A percentile compares a stretch with the other conserved stretches of the same genome.
These are phyloP conservation scores for Mycocalia duriaeana DNA, from an alignment of 1,284 basidiomycete genomes.

Conservation along the genomic window DNA sequence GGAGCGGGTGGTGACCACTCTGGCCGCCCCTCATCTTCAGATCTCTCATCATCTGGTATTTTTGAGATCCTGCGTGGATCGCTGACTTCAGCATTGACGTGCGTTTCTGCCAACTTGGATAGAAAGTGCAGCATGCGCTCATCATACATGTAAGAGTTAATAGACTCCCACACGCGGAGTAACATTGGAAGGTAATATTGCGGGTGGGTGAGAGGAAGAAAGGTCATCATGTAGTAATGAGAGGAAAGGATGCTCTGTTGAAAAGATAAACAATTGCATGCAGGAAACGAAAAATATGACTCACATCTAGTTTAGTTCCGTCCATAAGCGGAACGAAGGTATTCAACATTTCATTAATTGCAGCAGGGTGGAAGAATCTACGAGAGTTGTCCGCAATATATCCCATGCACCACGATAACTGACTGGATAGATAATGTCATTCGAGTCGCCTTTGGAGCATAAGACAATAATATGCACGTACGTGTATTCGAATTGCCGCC, in stretches of 20 bases:
- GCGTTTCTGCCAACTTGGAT: slow-evolving; percentile 65
- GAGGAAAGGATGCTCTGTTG: slow-evolving; percentile 67
- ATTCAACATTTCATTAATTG: slow-evolving; percentile 86
- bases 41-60: slow-evolving; percentile 68
- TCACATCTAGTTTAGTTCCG: slow-evolving; percentile 68
- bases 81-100: slow-evolving; percentile 68
- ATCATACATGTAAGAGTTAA: slow-evolving; percentile 82
- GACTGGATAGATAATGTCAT: slow-evolving; percentile 47
- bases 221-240: slow-evolving; percentile 79
- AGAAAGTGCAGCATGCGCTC: slow-evolving; percentile 77
- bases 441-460: slow-evolving; percentile 3
- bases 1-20: slow-evolving; percentile 40
- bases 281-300: slow-evolving; percentile 19
- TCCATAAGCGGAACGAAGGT: slow-evolving; percentile 77
- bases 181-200: slow-evolving; percentile 79
- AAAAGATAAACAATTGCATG: slow-evolving; percentile 10
- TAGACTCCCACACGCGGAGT: slow-evolving; percentile 77
- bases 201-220: slow-evolving; percentile 74
- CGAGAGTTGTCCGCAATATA: slow-evolving; percentile 80
- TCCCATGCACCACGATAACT: slow-evolving; percentile 79
- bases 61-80: slow-evolving; percentile 60
- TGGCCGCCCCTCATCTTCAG: slow-evolving; percentile 59
- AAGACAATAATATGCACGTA: slow-evolving; percentile 27
- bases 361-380: slow-evolving; percentile 87
- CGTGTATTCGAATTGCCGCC: slow-evolving; percentile 80